These are phyloP conservation scores for Takashimella tepidaria DNA, from an alignment of 1,284 basidiomycete species.

Conservation along the genomic window DNA sequence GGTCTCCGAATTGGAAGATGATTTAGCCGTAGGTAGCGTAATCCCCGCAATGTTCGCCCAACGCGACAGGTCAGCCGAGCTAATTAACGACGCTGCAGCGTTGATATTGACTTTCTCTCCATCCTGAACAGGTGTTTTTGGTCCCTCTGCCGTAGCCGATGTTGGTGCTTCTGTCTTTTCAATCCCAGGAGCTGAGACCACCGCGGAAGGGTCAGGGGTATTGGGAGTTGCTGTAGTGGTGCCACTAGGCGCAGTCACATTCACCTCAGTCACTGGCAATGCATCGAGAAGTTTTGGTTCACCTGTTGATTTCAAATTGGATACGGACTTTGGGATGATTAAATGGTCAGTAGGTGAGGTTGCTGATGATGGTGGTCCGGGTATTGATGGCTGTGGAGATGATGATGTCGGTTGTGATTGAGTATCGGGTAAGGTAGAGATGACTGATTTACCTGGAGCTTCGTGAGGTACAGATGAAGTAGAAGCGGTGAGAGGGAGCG, in stretches of 20 bases:
- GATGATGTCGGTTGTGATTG: too few species aligned
- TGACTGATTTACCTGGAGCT: too few species aligned
- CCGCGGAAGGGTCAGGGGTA: background rate
- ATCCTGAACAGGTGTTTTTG: conserved; percentile 14
- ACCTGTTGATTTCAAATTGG: too few species aligned
- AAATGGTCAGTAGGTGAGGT: too few species aligned
- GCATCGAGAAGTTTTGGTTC: background rate
- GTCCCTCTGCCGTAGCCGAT: conserved; percentile 6
- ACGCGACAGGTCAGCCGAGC: conserved; percentile 27
- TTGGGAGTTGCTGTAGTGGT: background rate
- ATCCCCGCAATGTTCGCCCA: conserved; percentile 35
- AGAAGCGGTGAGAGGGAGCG: too few species aligned
- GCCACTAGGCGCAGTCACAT: background rate
- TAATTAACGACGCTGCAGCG: conserved; percentile 20
- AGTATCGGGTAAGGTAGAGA: too few species aligned
- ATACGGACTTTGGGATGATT: too few species aligned
- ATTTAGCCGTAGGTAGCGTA: background rate
- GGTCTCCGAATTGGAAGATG: background rate
- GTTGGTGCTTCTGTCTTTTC: background rate
- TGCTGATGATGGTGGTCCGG: too few species aligned
- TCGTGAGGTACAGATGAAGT: too few species aligned
- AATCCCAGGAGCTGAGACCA: background rate
- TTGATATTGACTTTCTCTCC: conserved; percentile 30
- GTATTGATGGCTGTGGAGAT: too few species aligned
- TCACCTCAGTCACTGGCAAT: background rate